Evolutionary conservation across 108 stramenopile genomes (phyloP).

Genomic region (Epithemia pelagica): DNA sequence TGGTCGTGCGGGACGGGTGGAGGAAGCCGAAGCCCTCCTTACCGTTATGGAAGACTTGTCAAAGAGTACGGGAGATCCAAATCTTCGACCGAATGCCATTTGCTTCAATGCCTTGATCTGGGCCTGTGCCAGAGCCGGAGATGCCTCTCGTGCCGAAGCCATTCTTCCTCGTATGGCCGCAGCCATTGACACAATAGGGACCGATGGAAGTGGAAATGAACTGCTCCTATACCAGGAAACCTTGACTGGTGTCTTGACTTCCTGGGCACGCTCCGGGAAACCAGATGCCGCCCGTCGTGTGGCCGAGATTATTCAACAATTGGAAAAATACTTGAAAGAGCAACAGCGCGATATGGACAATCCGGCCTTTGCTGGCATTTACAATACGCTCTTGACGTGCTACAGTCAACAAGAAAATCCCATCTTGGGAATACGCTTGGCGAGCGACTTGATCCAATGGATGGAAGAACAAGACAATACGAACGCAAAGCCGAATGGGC

Average conservation of each 20-base stretch:
- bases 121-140: conserved; percentile 4
- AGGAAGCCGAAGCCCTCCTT: neutral
- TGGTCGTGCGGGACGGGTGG: neutral
- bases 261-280: neutral
- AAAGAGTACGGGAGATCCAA: neutral
- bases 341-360: neutral
- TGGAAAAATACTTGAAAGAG: neutral
- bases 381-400: neutral
- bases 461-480: neutral
- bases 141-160: neutral
- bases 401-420: neutral
- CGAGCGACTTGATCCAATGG: neutral
- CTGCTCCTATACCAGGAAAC: neutral
- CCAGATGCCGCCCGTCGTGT: neutral
- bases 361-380: neutral
- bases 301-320: neutral
- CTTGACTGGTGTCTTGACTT: neutral
- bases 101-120: neutral
- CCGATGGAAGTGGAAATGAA: neutral
- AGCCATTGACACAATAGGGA: neutral
- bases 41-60: neutral
- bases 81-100: neutral
- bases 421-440: neutral
- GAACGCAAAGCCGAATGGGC: neutral
- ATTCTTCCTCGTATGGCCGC: neutral